These are phyloP conservation scores for Paecilomyces sp. DNA, from an alignment of 2,329 filamentous ascomycete species.

Conservation along the genomic window DNA sequence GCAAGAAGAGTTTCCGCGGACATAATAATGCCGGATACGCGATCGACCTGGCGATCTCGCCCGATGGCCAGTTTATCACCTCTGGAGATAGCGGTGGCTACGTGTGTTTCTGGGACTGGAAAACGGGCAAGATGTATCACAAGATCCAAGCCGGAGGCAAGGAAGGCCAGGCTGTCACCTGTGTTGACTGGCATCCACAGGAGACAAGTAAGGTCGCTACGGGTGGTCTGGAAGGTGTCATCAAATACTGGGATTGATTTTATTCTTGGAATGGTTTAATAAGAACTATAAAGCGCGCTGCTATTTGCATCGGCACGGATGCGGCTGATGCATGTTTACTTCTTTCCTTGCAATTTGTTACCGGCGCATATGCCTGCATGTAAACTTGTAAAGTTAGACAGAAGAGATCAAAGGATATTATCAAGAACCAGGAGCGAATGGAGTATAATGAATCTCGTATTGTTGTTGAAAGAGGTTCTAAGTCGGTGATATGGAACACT, in stretches of 20 bases:
- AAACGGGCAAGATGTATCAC: constrained; percentile 98
- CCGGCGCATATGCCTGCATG: background rate
- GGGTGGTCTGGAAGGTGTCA: constrained; percentile 78
- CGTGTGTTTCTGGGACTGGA: constrained; percentile 98
- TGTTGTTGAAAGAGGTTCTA: background rate
- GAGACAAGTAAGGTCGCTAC: constrained; percentile 92
- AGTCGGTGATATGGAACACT: background rate
- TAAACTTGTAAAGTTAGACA: background rate
- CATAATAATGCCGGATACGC: constrained; percentile 95
- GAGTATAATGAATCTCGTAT: background rate
- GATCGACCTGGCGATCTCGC: constrained; percentile 79
- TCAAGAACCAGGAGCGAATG: background rate
- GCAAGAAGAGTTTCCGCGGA: constrained; percentile 92
- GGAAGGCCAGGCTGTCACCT: constrained; percentile 74
- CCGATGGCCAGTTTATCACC: constrained; percentile 85
- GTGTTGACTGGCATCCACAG: constrained; percentile 92
- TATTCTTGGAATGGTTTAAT: background rate
- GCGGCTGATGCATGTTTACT: background rate
- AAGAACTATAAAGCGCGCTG: background rate
- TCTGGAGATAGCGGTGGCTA: constrained; percentile 83
- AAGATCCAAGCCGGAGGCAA: constrained; percentile 69
- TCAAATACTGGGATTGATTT: constrained; percentile 84
- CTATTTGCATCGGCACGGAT: background rate
- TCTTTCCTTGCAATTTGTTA: background rate
- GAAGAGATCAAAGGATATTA: background rate